Base-by-base conservation (phyloP, 345 rosid species). In the Citrus trifoliata region DNA sequence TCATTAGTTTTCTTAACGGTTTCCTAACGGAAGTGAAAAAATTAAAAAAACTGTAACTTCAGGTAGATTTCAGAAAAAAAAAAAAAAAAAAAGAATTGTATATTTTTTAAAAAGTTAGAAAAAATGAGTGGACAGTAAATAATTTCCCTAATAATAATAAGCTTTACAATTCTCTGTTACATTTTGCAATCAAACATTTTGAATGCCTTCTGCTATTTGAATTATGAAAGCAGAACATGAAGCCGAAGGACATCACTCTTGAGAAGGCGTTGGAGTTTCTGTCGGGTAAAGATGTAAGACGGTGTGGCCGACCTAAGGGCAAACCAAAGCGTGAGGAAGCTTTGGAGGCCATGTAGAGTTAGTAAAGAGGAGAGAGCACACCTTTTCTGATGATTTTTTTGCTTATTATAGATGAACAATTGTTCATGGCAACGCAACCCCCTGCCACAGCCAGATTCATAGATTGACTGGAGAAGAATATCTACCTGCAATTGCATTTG, bases 251-350 rank as follows among this genome's bases (percentile, higher is more conserved):
- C 6, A 77, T 96, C 69, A 90, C 91, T 58, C 59, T 96, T 73
- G 95, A 93, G 87, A 94, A 84, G 78, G 99, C 97, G 33, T 63
- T 94, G 85, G 80, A 88, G 84, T 86, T 91, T 77, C 83, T 96
- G 78, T 87, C 93, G 37, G 74, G 98, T 70, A 84, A 86, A 63
- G 79, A 88, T 78, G 97, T 82, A 16, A 87, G 93, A 82, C 80
- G 30, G 16, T 30, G 80, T 18, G 98, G 99, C 67, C 89, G 98
- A 55, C 97, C 97, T 35, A 96, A 87, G 87, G 83, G 80, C 65
- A 86, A 82, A 79, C 82, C 84, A 18, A 83, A 82, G 83, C 83
- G 75, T 42, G 85, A 80, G 80, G 86, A 83, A 79, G 79, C 82
- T 59, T 65, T 80, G 22, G 78, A 88, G 82, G 69, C 81, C 61